Evolutionary conservation across 108 stramenopile species (phyloP).

Genomic region (Cylindrotheca fusiformis): DNA sequence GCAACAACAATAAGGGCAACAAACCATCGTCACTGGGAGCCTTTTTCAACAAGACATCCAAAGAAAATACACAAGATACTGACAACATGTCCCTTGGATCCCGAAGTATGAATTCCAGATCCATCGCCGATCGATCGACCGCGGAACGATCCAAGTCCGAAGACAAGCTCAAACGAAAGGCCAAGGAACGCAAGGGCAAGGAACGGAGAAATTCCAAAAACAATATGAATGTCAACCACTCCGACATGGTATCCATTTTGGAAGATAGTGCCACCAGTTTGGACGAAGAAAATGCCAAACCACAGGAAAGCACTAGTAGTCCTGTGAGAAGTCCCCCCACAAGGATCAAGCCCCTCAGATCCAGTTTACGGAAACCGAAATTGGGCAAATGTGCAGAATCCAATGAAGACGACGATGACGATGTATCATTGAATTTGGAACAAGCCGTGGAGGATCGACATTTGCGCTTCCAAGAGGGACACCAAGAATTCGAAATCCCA

Average conservation of each 20-base stretch:
- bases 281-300: not conserved
- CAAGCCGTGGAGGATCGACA: not conserved
- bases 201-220: not conserved
- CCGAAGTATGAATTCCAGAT: conserved; percentile 17
- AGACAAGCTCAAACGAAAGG: conserved; percentile 7
- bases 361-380: not conserved
- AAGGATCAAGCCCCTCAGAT: not conserved
- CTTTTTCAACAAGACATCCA: conserved; percentile 9
- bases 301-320: no score
- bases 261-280: not conserved
- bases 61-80: not conserved
- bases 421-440: not conserved
- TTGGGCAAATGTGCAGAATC: not conserved
- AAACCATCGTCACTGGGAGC: conserved; percentile 14
- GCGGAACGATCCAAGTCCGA: conserved; percentile 25
- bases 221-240: not conserved
- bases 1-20: not conserved
- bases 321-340: not conserved
- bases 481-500: conserved; percentile 8
- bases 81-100: conserved; percentile 21
- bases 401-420: conserved; percentile 1
- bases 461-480: not conserved
- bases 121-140: conserved; percentile 13
- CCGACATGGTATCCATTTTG: not conserved
- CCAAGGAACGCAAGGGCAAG: not conserved